These are phyloP conservation scores for Colletotrichum navitas DNA, from an alignment of 2,329 filamentous ascomycete genomes.

Conservation along the genomic window DNA sequence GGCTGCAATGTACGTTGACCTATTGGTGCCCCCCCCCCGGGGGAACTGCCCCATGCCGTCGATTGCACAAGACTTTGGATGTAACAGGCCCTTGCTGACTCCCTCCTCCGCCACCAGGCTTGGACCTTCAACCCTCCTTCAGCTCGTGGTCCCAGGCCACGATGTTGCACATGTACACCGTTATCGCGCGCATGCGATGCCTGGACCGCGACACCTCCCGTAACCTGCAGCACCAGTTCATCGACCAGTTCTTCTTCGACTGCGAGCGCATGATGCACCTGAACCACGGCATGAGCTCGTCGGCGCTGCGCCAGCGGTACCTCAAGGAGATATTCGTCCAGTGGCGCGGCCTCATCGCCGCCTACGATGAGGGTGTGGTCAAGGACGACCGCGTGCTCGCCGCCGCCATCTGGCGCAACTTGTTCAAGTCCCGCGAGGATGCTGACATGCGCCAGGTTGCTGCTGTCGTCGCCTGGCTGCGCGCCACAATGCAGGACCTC, in stretches of 20 bases:
- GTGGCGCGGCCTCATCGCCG: slow-evolving; percentile 88
- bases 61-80: background rate
- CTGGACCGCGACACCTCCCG: slow-evolving; percentile 77
- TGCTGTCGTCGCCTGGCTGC: slow-evolving; percentile 69
- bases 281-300: slow-evolving; percentile 77
- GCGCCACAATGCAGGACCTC: slow-evolving; percentile 60
- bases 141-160: slow-evolving; percentile 96
- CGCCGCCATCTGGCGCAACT: slow-evolving; percentile 90
- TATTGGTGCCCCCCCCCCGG: background rate
- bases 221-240: slow-evolving; percentile 88
- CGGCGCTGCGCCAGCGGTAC: slow-evolving; percentile 71
- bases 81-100: slow-evolving; percentile 9
- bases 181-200: slow-evolving; percentile 85
- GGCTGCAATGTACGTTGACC: slow-evolving; percentile 79
- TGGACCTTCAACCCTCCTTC: slow-evolving; percentile 87
- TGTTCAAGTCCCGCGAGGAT: slow-evolving; percentile 79
- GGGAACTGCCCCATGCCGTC: background rate
- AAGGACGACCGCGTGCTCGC: slow-evolving; percentile 83
- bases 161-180: slow-evolving; percentile 94
- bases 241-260: slow-evolving; percentile 95
- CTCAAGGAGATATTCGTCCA: slow-evolving; percentile 92
- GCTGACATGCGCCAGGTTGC: slow-evolving; percentile 64
- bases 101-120: slow-evolving; percentile 63
- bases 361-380: slow-evolving; percentile 85
- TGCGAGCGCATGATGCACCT: slow-evolving; percentile 87